These are phyloP conservation scores for Centella asiatica DNA, from an alignment of 129 eudicot species.

Conservation along the genomic window DNA sequence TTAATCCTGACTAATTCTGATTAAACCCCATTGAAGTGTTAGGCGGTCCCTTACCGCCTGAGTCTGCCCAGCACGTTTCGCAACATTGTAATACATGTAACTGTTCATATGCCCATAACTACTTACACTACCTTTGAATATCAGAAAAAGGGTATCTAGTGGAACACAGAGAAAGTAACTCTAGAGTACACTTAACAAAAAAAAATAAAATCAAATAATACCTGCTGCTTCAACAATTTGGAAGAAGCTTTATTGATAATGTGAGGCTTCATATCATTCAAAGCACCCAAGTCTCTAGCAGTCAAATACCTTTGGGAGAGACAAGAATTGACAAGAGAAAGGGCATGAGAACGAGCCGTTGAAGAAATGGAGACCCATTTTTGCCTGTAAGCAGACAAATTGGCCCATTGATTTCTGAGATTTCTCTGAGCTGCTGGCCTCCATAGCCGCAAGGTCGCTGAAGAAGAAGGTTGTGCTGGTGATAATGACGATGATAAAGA, in stretches of 20 bases:
- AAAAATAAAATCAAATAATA: not conserved
- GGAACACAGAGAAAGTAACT: too few species aligned
- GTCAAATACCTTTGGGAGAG: conserved; percentile 75
- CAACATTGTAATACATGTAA: too few species aligned
- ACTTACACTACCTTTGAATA: too few species aligned
- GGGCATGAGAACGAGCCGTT: conserved; percentile 58
- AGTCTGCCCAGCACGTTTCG: too few species aligned
- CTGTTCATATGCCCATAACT: too few species aligned
- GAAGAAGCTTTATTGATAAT: conserved; percentile 51
- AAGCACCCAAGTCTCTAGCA: conserved; percentile 70
- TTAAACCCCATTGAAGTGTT: too few species aligned
- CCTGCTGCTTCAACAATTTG: conserved; percentile 79
- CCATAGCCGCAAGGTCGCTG: conserved; percentile 48
- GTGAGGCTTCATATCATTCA: conserved; percentile 68
- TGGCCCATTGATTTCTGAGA: conserved; percentile 84
- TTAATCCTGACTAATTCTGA: too few species aligned
- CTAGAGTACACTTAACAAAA: too few species aligned
- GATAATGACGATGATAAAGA: conserved; percentile 6
- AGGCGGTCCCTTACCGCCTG: too few species aligned
- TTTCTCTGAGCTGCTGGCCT: conserved; percentile 89
- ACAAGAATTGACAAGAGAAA: conserved; percentile 63
- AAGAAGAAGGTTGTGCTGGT: conserved; percentile 26
- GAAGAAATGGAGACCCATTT: conserved; percentile 59
- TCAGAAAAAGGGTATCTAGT: too few species aligned
- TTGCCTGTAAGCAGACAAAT: conserved; percentile 36